Conservation (phyloP, 1,139 yeast species). For the Geotrichum histeridarum region DNA sequence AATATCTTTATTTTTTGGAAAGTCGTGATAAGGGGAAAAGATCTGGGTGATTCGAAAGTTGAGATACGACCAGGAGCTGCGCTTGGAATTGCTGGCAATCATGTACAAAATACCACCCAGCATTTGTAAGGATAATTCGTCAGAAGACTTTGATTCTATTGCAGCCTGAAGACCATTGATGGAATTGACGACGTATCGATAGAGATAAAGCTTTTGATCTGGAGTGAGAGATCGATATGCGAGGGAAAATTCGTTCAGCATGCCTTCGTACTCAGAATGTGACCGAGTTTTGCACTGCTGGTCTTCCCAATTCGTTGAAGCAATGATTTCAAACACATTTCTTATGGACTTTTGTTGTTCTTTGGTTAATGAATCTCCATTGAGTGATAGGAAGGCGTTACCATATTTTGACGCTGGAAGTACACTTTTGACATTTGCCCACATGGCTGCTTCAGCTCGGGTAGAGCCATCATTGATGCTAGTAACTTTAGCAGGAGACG, state of each 20-base stretch:
- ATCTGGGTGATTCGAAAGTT: conserved; percentile 6
- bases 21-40: neutral
- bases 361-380: neutral
- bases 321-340: neutral
- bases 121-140: too few species aligned
- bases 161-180: neutral
- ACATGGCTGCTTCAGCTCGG: neutral
- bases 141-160: too few species aligned
- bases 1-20: neutral
- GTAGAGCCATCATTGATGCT: neutral
- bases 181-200: conserved; percentile 4
- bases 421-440: conserved; percentile 5
- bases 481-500: neutral
- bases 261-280: neutral
- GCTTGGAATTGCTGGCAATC: neutral
- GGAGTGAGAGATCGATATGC: neutral
- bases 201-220: neutral
- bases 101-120: neutral
- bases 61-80: conserved; percentile 7
- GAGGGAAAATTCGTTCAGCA: neutral
- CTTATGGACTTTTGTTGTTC: neutral
- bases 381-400: neutral
- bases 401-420: neutral
- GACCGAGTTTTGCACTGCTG: neutral
- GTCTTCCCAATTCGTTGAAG: neutral